These are phyloP conservation scores for Cercospora zeae-maydis DNA, from an alignment of 2,329 filamentous ascomycete species.

Conservation along the genomic window DNA sequence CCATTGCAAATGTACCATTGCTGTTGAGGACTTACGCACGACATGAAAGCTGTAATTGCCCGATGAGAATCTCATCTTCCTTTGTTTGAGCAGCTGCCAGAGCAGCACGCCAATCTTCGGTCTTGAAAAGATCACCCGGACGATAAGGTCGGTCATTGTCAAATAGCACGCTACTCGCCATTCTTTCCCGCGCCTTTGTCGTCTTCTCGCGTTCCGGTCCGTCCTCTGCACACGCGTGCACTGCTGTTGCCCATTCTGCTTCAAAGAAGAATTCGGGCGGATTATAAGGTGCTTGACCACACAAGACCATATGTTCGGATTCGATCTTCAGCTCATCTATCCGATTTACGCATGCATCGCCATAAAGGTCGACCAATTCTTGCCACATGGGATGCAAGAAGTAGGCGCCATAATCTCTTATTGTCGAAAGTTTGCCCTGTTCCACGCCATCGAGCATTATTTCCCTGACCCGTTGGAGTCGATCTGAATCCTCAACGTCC, in stretches of 20 bases:
- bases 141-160: no score
- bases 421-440: not conserved
- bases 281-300: not conserved
- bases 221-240: no score
- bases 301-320: not conserved
- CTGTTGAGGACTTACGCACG: not conserved
- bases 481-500: not conserved
- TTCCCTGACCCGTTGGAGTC: not conserved
- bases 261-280: not conserved
- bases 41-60: not conserved
- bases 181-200: no score
- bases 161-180: no score
- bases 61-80: not conserved
- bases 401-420: not conserved
- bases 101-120: no score
- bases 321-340: not conserved
- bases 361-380: not conserved
- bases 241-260: no score
- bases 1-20: not conserved
- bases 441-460: not conserved
- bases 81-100: not conserved
- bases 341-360: not conserved
- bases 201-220: no score
- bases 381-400: not conserved
- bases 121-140: no score